Base-by-base conservation (phyloP, 768 basidiomycete genomes). In the Amanita jacksonii region DNA sequence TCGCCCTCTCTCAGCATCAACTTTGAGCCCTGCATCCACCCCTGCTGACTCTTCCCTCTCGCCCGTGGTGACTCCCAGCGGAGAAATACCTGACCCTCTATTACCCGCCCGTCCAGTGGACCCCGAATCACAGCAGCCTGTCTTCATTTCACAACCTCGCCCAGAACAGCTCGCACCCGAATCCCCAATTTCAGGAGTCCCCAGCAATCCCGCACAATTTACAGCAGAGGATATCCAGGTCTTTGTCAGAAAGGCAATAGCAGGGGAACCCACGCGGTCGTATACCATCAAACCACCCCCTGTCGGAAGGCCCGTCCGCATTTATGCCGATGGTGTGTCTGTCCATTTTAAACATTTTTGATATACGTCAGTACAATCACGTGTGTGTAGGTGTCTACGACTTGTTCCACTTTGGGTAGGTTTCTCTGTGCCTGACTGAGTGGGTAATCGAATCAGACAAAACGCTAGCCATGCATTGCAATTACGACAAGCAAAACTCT, bases 391-490 rank as follows among this genome's bases (percentile, higher is more conserved):
- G 85, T 10, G 94, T 97, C 8, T 99, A 97, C 57, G 96, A 99
- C 64, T 73, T 99, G 41, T 94, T 98, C 65, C 94, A 97, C 62
- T 97, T 90, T 61, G 88, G 88, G 88, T 90, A 61, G 51, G 76
- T 60, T 24, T 4, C 35, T 45, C 28, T 20, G 25, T 32, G 15
- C 38, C 34, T 38, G 9, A 35, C 19, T 45, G 20, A n/a, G 13
- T 16, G 37, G 40, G 48, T 38, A 30, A 33, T 41, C 45, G 38
- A n/a, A 34, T 20, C n/a, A 4, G 7, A 8, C 8, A 33, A 24
- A n/a, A n/a, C 22, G 23, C 41, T 58, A 94, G 92, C 4, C 93
- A 98, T 66, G 89, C 93, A 1, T 70, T 98, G 13, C 94, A 97
- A 63, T 73, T 98, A 23, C 85, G 94, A 20, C 96, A 99, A 66